Conservation (phyloP, 2,329 filamentous ascomycete genomes). For the Fusarium sp. region DNA sequence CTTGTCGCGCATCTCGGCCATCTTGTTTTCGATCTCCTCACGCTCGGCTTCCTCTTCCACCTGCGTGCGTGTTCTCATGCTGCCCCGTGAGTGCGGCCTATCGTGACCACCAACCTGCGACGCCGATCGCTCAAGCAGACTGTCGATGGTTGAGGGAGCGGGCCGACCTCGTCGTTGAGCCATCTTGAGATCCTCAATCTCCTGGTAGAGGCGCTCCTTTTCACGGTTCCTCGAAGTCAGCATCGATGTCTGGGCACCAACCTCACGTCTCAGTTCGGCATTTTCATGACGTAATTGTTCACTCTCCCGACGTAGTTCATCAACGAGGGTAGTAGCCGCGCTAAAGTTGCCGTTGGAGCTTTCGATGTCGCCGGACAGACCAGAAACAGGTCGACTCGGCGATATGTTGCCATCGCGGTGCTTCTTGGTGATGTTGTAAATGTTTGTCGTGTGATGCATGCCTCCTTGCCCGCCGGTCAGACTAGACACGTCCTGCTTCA, state of each 20-base stretch:
- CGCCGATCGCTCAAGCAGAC: slow-evolving; percentile 93
- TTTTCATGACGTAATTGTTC: slow-evolving; percentile 92
- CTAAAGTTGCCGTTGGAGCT: slow-evolving; percentile 68
- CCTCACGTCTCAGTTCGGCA: slow-evolving; percentile 89
- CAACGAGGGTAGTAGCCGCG: slow-evolving; percentile 76
- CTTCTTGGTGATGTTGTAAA: slow-evolving; percentile 75
- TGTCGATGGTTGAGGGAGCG: slow-evolving; percentile 81
- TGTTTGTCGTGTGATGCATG: slow-evolving; percentile 74
- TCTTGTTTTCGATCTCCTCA: slow-evolving; percentile 87
- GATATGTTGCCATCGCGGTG: slow-evolving; percentile 63
- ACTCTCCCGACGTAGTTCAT: slow-evolving; percentile 79
- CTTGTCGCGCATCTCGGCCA: slow-evolving; percentile 87
- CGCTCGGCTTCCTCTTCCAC: slow-evolving; percentile 80
- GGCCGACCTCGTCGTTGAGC: slow-evolving; percentile 80
- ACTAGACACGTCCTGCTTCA: slow-evolving; percentile 72
- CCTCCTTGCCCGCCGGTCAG: slow-evolving; percentile 57
- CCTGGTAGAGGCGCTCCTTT: slow-evolving; percentile 93
- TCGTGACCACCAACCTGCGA: slow-evolving; percentile 81
- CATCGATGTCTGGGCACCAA: slow-evolving; percentile 97
- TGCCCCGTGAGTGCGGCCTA: slow-evolving; percentile 81
- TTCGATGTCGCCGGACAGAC: slow-evolving; percentile 66
- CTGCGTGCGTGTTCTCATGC: slow-evolving; percentile 76
- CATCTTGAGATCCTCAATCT: slow-evolving; percentile 97
- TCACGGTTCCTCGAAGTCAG: slow-evolving; percentile 95
- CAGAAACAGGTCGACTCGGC: slow-evolving; percentile 66